phyloP scores from a whole-genome alignment of 2,329 filamentous ascomycete genomes.

The Fusarium fujikuroi region DNA sequence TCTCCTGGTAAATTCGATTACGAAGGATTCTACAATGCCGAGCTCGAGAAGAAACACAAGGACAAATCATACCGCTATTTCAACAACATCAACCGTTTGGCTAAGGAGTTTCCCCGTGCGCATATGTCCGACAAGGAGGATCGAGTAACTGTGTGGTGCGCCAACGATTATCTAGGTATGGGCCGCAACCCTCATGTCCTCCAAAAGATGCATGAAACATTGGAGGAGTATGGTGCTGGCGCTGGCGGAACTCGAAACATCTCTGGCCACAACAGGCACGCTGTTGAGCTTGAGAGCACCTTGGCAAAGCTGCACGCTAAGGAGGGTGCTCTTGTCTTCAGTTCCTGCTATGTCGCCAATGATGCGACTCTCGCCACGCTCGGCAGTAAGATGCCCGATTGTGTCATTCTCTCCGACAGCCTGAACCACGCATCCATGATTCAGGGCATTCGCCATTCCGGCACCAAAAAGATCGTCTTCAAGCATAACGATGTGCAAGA shows the following conservation, averaged over 20 bases:
- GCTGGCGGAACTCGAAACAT: constrained; percentile 98
- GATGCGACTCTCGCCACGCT: constrained; percentile 95
- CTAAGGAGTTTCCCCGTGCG: constrained; percentile 93
- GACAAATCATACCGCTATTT: constrained; percentile 99
- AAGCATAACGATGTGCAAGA: constrained; percentile 98
- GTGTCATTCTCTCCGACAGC: constrained; percentile 97
- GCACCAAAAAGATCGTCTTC: constrained; percentile 97
- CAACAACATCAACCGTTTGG: constrained; percentile 99
- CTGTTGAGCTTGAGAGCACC: constrained; percentile 82
- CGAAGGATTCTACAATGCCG: constrained; percentile 84
- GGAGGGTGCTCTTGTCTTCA: constrained; percentile 92
- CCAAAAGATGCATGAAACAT: constrained; percentile 90
- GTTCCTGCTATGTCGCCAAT: constrained; percentile 98
- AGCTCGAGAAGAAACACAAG: constrained; percentile 98
- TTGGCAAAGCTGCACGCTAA: constrained; percentile 91
- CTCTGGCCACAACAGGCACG: constrained; percentile 96
- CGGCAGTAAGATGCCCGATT: constrained; percentile 96
- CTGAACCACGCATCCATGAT: constrained; percentile 99
- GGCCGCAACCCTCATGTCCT: constrained; percentile 89
- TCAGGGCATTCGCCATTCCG: constrained; percentile 96
- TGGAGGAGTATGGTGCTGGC: constrained; percentile 94
- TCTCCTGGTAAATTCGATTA: constrained; percentile 81
- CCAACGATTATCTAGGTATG: constrained; percentile 99
- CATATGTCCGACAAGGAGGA: constrained; percentile 88
- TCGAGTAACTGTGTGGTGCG: constrained; percentile 97